A percentile compares a stretch with the other conserved stretches of the same genome.
These are phyloP conservation scores for Beauveria pseudobassiana DNA, from an alignment of 2,329 filamentous ascomycete genomes.

Conservation along the genomic window DNA sequence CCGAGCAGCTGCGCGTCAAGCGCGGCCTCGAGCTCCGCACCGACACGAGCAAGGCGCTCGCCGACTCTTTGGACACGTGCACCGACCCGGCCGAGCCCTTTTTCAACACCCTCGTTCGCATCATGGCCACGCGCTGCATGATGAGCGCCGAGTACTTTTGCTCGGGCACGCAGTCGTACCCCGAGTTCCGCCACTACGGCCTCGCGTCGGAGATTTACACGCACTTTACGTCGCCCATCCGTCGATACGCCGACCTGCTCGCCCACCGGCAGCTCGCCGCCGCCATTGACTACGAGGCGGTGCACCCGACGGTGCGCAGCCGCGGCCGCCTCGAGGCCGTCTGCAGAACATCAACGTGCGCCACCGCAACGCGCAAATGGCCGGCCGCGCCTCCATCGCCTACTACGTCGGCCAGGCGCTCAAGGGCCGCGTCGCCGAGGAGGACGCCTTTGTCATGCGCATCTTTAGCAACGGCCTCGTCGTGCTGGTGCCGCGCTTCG, in stretches of 20 bases:
- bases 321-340: constrained; percentile 83
- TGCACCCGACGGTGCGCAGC: constrained; percentile 75
- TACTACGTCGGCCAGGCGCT: constrained; percentile 98
- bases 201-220: constrained; percentile 96
- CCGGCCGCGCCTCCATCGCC: constrained; percentile 86
- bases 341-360: constrained; percentile 97
- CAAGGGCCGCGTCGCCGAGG: constrained; percentile 65
- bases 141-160: constrained; percentile 98
- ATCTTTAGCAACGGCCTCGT: constrained; percentile 97
- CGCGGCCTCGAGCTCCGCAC: constrained; percentile 70
- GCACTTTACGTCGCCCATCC: constrained; percentile 95
- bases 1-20: constrained; percentile 84
- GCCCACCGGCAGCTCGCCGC: constrained; percentile 92
- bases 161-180: constrained; percentile 83
- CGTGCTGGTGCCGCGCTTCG: constrained; percentile 90
- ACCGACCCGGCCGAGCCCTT: constrained; percentile 76
- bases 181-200: constrained; percentile 95
- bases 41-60: constrained; percentile 86
- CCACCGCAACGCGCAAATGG: constrained; percentile 94
- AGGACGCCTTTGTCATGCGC: constrained; percentile 94
- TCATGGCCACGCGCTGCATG: constrained; percentile 98
- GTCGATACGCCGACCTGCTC: constrained; percentile 93
- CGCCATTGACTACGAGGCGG: constrained; percentile 83
- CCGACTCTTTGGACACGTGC: constrained; percentile 83
- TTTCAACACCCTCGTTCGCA: constrained; percentile 96